phyloP scores from a whole-genome alignment of 2,329 filamentous ascomycete genomes.

The Trichophyton rubrum region DNA sequence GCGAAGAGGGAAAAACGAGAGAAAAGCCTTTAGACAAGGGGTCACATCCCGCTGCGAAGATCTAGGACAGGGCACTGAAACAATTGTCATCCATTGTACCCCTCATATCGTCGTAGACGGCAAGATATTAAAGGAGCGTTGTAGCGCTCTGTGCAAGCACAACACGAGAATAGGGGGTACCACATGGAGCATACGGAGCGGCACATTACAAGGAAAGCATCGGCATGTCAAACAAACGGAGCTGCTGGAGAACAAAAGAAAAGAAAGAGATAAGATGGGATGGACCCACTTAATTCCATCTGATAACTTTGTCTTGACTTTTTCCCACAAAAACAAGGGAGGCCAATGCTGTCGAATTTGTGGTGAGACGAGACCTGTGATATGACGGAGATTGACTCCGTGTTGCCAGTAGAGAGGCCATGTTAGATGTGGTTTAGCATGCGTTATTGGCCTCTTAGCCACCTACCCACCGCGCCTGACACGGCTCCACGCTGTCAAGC shows the following conservation, averaged over 20 bases:
- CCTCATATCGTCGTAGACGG: no score
- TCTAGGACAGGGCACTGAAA: no score
- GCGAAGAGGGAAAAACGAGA: no score
- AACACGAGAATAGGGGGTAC: not conserved
- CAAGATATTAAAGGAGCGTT: no score
- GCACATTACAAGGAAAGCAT: not conserved
- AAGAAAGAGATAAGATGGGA: not conserved
- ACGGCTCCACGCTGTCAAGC: not conserved
- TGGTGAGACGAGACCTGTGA: no score
- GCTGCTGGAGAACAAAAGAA: not conserved
- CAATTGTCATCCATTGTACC: no score
- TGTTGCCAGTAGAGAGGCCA: no score
- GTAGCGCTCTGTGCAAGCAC: no score
- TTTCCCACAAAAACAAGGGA: not conserved
- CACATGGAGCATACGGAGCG: not conserved
- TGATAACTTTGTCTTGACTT: slow-evolving; percentile 3
- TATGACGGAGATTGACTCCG: no score
- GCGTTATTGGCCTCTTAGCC: not conserved
- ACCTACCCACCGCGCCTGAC: not conserved
- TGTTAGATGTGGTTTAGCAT: not conserved
- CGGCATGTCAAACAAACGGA: not conserved
- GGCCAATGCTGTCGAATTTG: not conserved
- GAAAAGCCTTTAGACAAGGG: no score
- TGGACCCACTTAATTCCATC: not conserved
- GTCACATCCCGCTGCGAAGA: no score